Conservation (phyloP, 352 stramenopile genomes). For the Plasmopara muralis region DNA sequence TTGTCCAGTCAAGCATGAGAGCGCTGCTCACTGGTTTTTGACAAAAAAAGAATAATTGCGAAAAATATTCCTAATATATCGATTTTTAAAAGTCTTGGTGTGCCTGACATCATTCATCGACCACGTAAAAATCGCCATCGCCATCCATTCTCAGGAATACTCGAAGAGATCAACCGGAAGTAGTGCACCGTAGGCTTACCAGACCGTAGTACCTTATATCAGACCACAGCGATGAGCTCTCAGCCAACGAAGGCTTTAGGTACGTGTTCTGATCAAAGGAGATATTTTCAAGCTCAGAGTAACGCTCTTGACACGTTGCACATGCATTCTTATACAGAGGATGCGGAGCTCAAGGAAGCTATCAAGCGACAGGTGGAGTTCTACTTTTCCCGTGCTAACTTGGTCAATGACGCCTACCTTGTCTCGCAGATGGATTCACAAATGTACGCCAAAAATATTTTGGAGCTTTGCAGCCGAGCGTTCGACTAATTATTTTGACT, state of each 20-base stretch:
- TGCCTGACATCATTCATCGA: constrained; percentile 4
- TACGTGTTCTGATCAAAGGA: constrained; percentile 6
- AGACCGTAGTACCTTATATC: constrained; percentile 5
- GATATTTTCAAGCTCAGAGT: too few relatives aligned
- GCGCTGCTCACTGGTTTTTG: too few relatives aligned
- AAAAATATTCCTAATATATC: too few relatives aligned
- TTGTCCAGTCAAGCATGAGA: too few relatives aligned
- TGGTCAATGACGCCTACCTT: constrained; percentile 82
- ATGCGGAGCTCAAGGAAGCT: constrained; percentile 65
- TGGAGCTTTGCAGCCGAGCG: not conserved
- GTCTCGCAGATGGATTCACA: constrained; percentile 88
- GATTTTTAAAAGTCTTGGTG: constrained; percentile 1
- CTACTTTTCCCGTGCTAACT: constrained; percentile 87
- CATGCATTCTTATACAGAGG: constrained; percentile 24
- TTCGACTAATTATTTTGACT: not conserved
- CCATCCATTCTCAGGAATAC: constrained; percentile 30
- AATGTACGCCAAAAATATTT: constrained; percentile 41
- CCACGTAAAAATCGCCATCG: constrained; percentile 24
- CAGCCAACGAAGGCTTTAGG: constrained; percentile 19
- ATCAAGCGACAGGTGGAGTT: constrained; percentile 88
- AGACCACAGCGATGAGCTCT: constrained; percentile 19
- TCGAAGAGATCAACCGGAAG: constrained; percentile 17
- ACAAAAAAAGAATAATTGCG: too few relatives aligned
- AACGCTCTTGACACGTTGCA: constrained; percentile 6
- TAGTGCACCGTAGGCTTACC: constrained; percentile 8